These are phyloP conservation scores for Penicillium crystallinum DNA, from an alignment of 495 filamentous ascomycete genomes.

Conservation along the genomic window DNA sequence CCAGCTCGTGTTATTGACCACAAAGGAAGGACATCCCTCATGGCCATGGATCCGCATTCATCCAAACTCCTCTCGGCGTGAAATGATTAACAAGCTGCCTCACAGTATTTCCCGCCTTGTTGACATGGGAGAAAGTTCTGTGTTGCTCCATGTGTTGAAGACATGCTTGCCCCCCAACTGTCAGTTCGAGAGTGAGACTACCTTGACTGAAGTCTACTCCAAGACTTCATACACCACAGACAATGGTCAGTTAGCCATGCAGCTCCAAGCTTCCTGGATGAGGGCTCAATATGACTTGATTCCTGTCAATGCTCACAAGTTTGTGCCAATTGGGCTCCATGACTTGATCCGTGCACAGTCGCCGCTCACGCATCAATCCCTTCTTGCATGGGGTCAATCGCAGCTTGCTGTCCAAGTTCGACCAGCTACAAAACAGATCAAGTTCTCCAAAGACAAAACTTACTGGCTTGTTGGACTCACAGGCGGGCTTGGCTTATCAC, in stretches of 20 bases:
- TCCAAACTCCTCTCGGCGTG: constrained; percentile 8
- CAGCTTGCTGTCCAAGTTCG: constrained; percentile 9
- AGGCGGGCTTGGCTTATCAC: constrained; percentile 52
- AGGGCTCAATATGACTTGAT: neutral
- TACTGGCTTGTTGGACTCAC: constrained; percentile 57
- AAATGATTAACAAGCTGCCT: constrained; percentile 11
- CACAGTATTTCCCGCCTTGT: constrained; percentile 11
- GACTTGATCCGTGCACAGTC: constrained; percentile 6
- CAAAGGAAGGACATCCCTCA: constrained; percentile 3
- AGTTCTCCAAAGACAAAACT: constrained; percentile 36
- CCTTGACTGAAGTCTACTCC: constrained; percentile 1
- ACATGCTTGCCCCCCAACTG: constrained; percentile 6
- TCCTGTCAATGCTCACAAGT: constrained; percentile 8
- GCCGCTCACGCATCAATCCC: neutral
- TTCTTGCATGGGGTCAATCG: constrained; percentile 10
- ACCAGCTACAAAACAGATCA: constrained; percentile 13
- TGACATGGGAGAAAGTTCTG: constrained; percentile 3
- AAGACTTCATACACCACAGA: neutral
- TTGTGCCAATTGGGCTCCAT: neutral
- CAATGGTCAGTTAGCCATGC: neutral
- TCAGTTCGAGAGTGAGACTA: constrained; percentile 10
- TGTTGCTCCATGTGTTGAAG: neutral
- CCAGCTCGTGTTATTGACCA: constrained; percentile 16
- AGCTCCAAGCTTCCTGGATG: constrained; percentile 9
- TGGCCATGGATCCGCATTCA: constrained; percentile 20